Percentiles rank a stretch among this genome's conserved stretches.
Evolutionary conservation across 805 yeast species (phyloP).

Genomic region (Kluyveromyces nonfermentans): DNA sequence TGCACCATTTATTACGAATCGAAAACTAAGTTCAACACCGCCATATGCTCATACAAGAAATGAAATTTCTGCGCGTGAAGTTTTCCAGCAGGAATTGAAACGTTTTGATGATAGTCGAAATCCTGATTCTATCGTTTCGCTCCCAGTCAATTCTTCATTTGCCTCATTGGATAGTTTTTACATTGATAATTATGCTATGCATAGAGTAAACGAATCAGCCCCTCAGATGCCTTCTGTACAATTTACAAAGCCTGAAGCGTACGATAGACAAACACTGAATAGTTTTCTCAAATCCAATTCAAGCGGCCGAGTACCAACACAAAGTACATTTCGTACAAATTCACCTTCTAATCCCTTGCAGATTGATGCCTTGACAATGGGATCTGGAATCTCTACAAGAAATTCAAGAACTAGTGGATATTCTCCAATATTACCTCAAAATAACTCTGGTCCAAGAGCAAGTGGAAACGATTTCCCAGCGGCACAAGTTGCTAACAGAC

Average conservation of each 20-base stretch:
- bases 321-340: neutral
- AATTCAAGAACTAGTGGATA: slow-evolving; percentile 1
- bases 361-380: slow-evolving; percentile 1
- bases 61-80: slow-evolving; percentile 9
- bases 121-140: slow-evolving; percentile 44
- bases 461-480: slow-evolving; percentile 3
- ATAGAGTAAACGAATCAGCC: slow-evolving; percentile 11
- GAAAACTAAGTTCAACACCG: neutral
- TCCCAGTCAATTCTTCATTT: slow-evolving; percentile 65
- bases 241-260: neutral
- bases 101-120: slow-evolving; percentile 18
- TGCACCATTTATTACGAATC: neutral
- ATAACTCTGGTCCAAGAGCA: neutral
- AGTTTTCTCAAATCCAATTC: neutral
- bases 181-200: slow-evolving; percentile 40
- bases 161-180: slow-evolving; percentile 69
- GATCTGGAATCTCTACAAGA: slow-evolving; percentile 2
- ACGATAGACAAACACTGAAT: neutral
- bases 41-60: neutral
- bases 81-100: slow-evolving; percentile 18
- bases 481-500: neutral
- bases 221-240: neutral
- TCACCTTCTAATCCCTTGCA: slow-evolving; percentile 1
- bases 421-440: slow-evolving; percentile 1
- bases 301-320: slow-evolving; percentile 3